Evolutionary conservation across 495 filamentous ascomycete genomes (phyloP), one percentile per base, ranked within the genome.

Genomic region (Aspergillus taichungensis): DNA sequence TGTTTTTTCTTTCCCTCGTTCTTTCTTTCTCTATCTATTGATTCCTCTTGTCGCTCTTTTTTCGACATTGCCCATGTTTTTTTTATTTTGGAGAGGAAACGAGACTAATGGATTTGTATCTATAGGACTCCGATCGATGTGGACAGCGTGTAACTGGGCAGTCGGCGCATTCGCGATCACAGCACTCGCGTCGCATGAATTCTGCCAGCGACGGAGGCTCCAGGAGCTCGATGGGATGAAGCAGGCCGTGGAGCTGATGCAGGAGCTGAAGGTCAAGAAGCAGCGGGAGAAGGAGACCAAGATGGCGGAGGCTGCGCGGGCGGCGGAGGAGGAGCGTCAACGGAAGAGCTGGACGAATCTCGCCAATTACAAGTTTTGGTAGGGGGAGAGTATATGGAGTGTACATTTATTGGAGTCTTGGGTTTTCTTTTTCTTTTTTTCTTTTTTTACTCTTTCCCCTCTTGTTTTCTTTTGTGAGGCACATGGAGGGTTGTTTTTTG

Each of bases 191-290:
- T 78, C 80, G 40, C 87, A 88, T 61, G 87, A 95, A 66, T 86
- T 80, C 50, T 98, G 89, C 66, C 81, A 86, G 54, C 76, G 75
- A 45, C 74, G 71, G 33, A 77, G 91, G 47, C 61, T 73, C 32
- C 68, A 79, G 47, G 91, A 95, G 65, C 73, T 78, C 56, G 77
- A 78, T 42, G 82, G 86, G 39, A 84, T 97, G 77, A 80, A 85
- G 52, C 67, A 86, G 46, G 83, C 82, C 7, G 77, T 90, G 24
- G 84, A 90, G 56, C 72, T 95, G 43, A 84, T 95, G 59, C 80
- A 88, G 51, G 68, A 77, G 45, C 76, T 85, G 59, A 79, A 85
- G 58, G 62, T 68, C 7, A 83, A 87, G 59, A 77, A 78, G 52
- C 73, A 84, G 62, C 74, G 82, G 56, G 68, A 71, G 30, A 83